Base-by-base conservation (phyloP, 768 basidiomycete genomes). In the Tulasnella sp. region DNA sequence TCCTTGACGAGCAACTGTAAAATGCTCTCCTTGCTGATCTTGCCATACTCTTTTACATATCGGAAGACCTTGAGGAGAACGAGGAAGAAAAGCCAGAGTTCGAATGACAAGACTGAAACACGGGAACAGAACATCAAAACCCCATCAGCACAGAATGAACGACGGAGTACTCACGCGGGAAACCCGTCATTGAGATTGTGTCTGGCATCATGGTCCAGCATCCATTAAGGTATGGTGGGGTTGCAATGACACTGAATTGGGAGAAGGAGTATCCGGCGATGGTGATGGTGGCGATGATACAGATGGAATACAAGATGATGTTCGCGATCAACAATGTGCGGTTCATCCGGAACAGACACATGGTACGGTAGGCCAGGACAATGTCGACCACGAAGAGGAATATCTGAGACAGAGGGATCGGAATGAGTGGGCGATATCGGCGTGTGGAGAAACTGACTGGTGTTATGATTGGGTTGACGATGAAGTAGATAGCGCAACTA, bases 341-440 rank as follows among this genome's bases (percentile, higher is more conserved):
- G 23, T 57, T 57, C 11, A 57, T 45, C 3, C 54, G 54, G 34
- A 32, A 57, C 4, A 57, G 45, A 34, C 54, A 57, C 15, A 57
- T 40, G 12, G 54, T 14, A 6, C 54, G 19, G 31, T 57, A 57
- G 5, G 54, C 54, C 11, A 57, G 27, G 14, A 57, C 17, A 7
- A 57, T 8, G 34, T 57, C 54, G 2, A 57, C 45, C 5, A 27
- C 45, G 27, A 43, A 57, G n/a, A 57, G 17, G 54, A 57, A 43
- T 6, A 31, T 12, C 54, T 57, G n/a, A 25, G 7, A 29, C 32
- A 32, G 19, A 31, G 25, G 14, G 42, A 32, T 2, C n/a, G 37
- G 25, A 27, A 1, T 9, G 6, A 21, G 2, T 21, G 29, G 2
- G 21, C 8, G 6, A 45, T 45, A 0, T 5, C 19, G 8, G 41